A percentile compares a stretch with the other conserved stretches of the same genome.
Evolutionary conservation across 225 moss, liverwort and hornwort species (phyloP).

Genomic region (Climacium dendroides): DNA sequence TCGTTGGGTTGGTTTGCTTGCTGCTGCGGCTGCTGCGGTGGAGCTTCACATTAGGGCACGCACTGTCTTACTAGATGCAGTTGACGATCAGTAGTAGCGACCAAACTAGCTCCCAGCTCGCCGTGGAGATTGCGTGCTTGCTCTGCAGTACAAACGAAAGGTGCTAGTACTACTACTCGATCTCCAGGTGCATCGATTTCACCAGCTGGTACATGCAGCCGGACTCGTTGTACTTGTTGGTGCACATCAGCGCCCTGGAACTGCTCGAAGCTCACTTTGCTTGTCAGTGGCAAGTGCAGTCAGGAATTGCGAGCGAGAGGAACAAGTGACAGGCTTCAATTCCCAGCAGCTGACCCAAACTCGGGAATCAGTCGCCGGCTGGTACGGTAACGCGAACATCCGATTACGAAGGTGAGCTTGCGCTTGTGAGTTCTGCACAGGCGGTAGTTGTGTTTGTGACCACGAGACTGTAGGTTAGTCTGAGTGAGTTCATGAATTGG

Average conservation of each 20-base stretch:
- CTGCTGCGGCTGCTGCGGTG: not conserved
- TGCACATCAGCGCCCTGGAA: not conserved
- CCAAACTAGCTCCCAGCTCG: not conserved
- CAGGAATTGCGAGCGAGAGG: not conserved
- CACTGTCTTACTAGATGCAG: not conserved
- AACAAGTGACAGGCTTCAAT: not conserved
- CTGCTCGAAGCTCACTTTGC: not conserved
- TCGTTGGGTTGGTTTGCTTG: not conserved
- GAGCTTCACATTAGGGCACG: not conserved
- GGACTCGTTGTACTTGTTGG: not conserved
- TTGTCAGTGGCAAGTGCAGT: constrained; percentile 10
- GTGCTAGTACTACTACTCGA: not conserved
- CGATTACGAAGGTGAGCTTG: not conserved
- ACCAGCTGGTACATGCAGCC: not conserved
- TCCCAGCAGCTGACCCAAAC: not conserved
- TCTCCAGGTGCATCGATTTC: not conserved
- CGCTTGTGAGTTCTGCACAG: not conserved
- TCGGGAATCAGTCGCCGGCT: not conserved
- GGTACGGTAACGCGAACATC: not conserved
- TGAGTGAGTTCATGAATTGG: not conserved
- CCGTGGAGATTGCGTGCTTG: not conserved
- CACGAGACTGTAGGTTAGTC: not conserved
- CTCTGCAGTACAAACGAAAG: not conserved
- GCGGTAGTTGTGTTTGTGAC: not conserved
- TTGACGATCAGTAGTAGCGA: not conserved